Evolutionary conservation across 2,329 filamentous ascomycete species (phyloP), one percentile per base, ranked within the genome.

Genomic region (Ceratocystis smalleyi): DNA sequence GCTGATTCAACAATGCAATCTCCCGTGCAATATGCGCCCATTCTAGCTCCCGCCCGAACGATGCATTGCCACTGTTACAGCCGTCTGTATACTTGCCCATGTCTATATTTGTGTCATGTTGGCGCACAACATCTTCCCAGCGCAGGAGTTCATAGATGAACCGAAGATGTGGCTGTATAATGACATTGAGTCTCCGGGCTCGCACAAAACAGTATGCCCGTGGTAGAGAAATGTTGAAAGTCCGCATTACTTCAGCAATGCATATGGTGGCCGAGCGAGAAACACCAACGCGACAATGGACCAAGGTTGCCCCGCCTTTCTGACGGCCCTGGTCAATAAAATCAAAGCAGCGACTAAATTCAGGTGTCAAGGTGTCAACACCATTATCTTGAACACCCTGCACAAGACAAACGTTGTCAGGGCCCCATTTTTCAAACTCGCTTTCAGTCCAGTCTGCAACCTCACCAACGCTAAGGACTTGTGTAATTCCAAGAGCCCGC

Each of bases 191-290:
- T 67, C 94, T 82, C 63, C 94, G 83, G 22, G 94, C 94, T 40
- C 94, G 86, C 45, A 99, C 94, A 73, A 92, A 97, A 74, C 94
- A 97, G 74, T 99, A 99, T 66, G 94, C 94, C 64, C 89, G 83
- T 12, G 94, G 91, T 70, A 97, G 92, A 0, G 90, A 94, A 68
- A 96, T 76, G 24, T 83, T 80, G 69, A 90, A 75, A 30, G 86
- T 80, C 43, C 86, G 85, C 94, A 99, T 99, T 43, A 97, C 90
- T 74, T 97, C 91, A n/a, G 94, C 94, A 70, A 99, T 99, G 73
- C 94, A 97, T 67, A 99, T 96, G 1, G 92, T 99, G 12, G 94
- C 94, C 68, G 90, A 96, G 62, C 94, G 84, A 61, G 91, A 96
- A 64, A 99, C 94, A 59, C 94, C 94, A 6, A 99, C 94, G 19